Conservation (phyloP, 768 basidiomycete genomes). For the Tricholoma saponaceum region DNA sequence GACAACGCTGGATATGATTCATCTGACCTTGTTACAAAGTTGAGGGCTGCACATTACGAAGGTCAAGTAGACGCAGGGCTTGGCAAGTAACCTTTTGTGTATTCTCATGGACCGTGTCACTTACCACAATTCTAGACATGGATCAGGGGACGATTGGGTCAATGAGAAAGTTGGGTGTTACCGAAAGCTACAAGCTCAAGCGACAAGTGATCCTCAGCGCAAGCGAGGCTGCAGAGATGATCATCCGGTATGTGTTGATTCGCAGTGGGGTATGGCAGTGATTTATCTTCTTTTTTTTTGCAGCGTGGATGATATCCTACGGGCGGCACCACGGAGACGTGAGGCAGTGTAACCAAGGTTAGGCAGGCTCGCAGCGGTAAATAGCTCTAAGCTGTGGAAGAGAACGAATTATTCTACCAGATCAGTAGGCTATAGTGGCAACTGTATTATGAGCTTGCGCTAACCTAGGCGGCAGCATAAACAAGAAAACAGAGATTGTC, state of each 20-base stretch:
- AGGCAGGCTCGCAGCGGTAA: too few species aligned
- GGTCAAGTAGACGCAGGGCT: slow-evolving; percentile 84
- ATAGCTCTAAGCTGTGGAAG: too few species aligned
- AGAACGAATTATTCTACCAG: too few species aligned
- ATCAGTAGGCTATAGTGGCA: too few species aligned
- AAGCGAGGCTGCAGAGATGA: slow-evolving; percentile 98
- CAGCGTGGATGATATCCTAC: slow-evolving; percentile 90
- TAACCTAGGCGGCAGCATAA: too few species aligned
- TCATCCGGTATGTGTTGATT: slow-evolving; percentile 64
- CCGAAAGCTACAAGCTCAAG: slow-evolving; percentile 98
- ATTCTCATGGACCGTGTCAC: neutral
- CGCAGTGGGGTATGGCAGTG: neutral
- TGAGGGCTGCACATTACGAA: slow-evolving; percentile 93
- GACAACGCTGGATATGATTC: slow-evolving; percentile 99
- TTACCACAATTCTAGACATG: slow-evolving; percentile 62
- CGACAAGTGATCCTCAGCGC: slow-evolving; percentile 92
- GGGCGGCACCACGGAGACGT: slow-evolving; percentile 79
- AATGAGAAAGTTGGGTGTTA: slow-evolving; percentile 85
- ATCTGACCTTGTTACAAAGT: slow-evolving; percentile 85
- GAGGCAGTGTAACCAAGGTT: slow-evolving; percentile 59
- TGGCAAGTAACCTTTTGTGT: slow-evolving; percentile 42
- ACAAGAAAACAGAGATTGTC: too few species aligned
- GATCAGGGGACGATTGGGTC: slow-evolving; percentile 78
- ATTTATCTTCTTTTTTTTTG: neutral
- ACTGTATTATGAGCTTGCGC: too few species aligned